These are phyloP conservation scores for Wickerhamomyces mucosus DNA, from an alignment of 805 yeast genomes.

Conservation along the genomic window DNA sequence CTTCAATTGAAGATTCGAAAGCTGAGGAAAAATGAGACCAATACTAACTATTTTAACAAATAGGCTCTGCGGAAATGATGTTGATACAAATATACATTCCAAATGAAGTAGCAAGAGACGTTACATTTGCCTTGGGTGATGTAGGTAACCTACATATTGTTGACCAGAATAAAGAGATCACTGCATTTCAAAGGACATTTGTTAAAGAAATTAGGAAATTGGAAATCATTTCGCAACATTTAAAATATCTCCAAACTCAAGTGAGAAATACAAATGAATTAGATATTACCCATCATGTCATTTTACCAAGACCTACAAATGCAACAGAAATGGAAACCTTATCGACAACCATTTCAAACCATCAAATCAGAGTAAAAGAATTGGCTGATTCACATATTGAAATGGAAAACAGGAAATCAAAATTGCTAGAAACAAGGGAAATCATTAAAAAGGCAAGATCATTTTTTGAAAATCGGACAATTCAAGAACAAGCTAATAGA, in stretches of 20 bases:
- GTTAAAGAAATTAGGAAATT: slow-evolving; percentile 78
- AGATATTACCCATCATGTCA: not conserved
- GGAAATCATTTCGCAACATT: slow-evolving; percentile 86
- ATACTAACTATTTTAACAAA: slow-evolving; percentile 5
- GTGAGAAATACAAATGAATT: too few species aligned
- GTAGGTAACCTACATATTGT: slow-evolving; percentile 81
- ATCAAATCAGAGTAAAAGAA: slow-evolving; percentile 69
- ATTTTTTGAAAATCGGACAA: slow-evolving; percentile 32
- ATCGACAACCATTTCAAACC: slow-evolving; percentile 46
- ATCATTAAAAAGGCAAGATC: slow-evolving; percentile 42
- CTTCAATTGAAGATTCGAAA: not conserved
- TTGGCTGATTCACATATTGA: slow-evolving; percentile 61
- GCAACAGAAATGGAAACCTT: slow-evolving; percentile 55
- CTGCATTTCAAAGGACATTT: slow-evolving; percentile 82
- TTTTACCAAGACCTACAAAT: not conserved
- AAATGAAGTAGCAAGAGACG: slow-evolving; percentile 79
- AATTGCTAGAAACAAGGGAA: slow-evolving; percentile 61
- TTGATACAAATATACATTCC: slow-evolving; percentile 87
- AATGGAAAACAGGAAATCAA: slow-evolving; percentile 52
- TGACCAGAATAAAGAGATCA: slow-evolving; percentile 74
- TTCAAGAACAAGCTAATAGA: slow-evolving; percentile 22
- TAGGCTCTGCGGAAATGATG: slow-evolving; percentile 93
- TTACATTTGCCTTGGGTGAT: slow-evolving; percentile 80
- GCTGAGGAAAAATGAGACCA: not conserved
- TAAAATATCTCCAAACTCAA: slow-evolving; percentile 36